Percentiles rank a stretch among this genome's conserved stretches.
Evolutionary conservation across 2,329 filamentous ascomycete genomes (phyloP).

Genomic region (Gaeumannomyces tritici): DNA sequence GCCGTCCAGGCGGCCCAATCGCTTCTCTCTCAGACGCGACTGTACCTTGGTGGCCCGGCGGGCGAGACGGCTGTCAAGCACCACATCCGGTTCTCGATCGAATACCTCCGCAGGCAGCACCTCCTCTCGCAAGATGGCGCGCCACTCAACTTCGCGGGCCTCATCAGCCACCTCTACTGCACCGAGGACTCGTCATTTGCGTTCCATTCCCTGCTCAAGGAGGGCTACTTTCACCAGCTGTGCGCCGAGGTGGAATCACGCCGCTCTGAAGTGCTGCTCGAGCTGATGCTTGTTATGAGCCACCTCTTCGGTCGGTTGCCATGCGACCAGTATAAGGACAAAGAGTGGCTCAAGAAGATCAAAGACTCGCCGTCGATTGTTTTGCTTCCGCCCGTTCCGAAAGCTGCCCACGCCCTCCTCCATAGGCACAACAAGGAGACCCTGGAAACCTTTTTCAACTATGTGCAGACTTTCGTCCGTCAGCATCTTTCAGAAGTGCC

Average conservation of each 20-base stretch:
- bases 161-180: slow-evolving; percentile 65
- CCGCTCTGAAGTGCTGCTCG: slow-evolving; percentile 38
- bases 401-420: slow-evolving; percentile 44
- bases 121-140: slow-evolving; percentile 51
- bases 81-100: slow-evolving; percentile 71
- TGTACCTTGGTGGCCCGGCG: slow-evolving; percentile 61
- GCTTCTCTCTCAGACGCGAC: slow-evolving; percentile 57
- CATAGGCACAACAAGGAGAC: slow-evolving; percentile 55
- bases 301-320: slow-evolving; percentile 59
- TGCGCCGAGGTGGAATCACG: slow-evolving; percentile 46
- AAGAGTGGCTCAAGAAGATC: slow-evolving; percentile 36
- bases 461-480: slow-evolving; percentile 58
- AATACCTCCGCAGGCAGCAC: slow-evolving; percentile 62
- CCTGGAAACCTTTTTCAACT: slow-evolving; percentile 55
- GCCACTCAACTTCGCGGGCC: slow-evolving; percentile 63
- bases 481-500: slow-evolving; percentile 45
- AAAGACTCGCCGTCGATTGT: slow-evolving; percentile 54
- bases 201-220: slow-evolving; percentile 64
- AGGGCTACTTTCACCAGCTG: slow-evolving; percentile 56
- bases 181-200: slow-evolving; percentile 68
- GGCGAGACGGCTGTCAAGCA: slow-evolving; percentile 63
- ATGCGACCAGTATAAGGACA: slow-evolving; percentile 31
- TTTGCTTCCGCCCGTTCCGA: slow-evolving; percentile 54
- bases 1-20: slow-evolving; percentile 54
- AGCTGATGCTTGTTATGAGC: slow-evolving; percentile 58